Evolutionary conservation across 2,329 filamentous ascomycete genomes (phyloP), one percentile per base, ranked within the genome.

Genomic region (Ceratocystis diversiconidia): DNA sequence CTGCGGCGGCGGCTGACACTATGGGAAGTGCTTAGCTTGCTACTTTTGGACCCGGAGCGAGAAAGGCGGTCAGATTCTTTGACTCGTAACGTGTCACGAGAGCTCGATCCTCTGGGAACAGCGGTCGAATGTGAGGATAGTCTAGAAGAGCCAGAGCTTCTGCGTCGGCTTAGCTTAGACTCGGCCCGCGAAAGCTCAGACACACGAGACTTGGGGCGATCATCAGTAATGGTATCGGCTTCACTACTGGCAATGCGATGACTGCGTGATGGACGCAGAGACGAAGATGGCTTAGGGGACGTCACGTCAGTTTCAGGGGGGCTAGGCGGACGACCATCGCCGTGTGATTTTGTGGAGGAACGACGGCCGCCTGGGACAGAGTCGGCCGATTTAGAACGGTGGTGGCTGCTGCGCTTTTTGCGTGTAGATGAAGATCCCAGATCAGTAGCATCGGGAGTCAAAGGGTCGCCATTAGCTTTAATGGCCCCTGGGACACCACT

Each of bases 381-480:
- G 32, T 80, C 79, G 25, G 73, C 73, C 36, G 81, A 81, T 71
- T 78, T 81, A 32, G 79, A 79, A 68, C 78, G 77, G 43, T 68
- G 68, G 15, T 65, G 63, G 25, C 66, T 64, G 22, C 61, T 68
- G 12, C 61, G 59, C 52, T 64, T 67, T 41, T 67, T 67, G 62
- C 65, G 62, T 10, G 48, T 46, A 48, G 62, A 57, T 5, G 64
- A 69, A 12, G 68, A 70, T 63, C 85, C 84, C 25, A 89, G 70
- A 71, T 90, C 87, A 25, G 87, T 90, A 25, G 86, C 80, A 68
- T 90, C 87, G 19, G 88, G 88, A 1, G 88, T 91, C 61, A 80
- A 74, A 1, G 81, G 81, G 65, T 84, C 79, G 68, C 69, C 61
- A 69, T 71, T 71, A 65, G 65, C 55, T 6, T 67, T 67, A 19